These are phyloP conservation scores for Peronospora destructor DNA, from an alignment of 352 stramenopile species.

Conservation along the genomic window DNA sequence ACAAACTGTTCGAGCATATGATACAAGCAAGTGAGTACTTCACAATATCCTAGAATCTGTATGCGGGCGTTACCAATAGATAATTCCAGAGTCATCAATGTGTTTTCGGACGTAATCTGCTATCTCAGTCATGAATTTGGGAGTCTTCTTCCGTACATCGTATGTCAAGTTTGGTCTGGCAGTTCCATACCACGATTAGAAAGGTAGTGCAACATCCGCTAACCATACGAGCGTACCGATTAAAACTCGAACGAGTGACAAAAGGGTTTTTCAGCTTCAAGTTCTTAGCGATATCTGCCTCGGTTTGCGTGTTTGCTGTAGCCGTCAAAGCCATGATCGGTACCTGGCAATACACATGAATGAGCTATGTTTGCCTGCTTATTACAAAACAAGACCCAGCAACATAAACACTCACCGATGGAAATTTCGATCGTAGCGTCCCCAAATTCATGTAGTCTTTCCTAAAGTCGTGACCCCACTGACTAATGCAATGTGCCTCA, in stretches of 20 bases:
- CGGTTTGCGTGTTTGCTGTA: conserved; percentile 79
- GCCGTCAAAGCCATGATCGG: conserved; percentile 86
- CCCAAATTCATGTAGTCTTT: conserved; percentile 96
- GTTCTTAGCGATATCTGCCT: conserved; percentile 78
- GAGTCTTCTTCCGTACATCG: conserved; percentile 70
- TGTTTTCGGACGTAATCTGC: conserved; percentile 68
- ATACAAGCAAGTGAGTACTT: background rate
- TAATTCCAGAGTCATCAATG: conserved; percentile 85
- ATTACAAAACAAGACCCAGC: background rate
- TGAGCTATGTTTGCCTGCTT: background rate
- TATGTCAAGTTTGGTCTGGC: conserved; percentile 78
- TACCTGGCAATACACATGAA: conserved; percentile 35
- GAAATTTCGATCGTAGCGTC: conserved; percentile 89
- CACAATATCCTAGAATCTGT: background rate
- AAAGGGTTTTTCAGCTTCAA: conserved; percentile 68
- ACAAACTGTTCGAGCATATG: conserved; percentile 42
- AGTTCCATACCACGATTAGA: conserved; percentile 11
- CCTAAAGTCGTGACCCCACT: conserved; percentile 99
- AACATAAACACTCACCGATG: conserved; percentile 52
- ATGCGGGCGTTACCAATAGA: conserved; percentile 65
- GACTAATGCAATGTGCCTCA: conserved; percentile 94
- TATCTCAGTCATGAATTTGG: conserved; percentile 79
- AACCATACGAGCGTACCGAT: conserved; percentile 39
- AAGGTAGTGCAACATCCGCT: background rate
- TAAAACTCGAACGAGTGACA: conserved; percentile 80